Percentiles rank a stretch among this genome's conserved stretches.
Evolutionary conservation across 1,139 yeast genomes (phyloP).

Genomic region (Arxiozyma slooffiae): DNA sequence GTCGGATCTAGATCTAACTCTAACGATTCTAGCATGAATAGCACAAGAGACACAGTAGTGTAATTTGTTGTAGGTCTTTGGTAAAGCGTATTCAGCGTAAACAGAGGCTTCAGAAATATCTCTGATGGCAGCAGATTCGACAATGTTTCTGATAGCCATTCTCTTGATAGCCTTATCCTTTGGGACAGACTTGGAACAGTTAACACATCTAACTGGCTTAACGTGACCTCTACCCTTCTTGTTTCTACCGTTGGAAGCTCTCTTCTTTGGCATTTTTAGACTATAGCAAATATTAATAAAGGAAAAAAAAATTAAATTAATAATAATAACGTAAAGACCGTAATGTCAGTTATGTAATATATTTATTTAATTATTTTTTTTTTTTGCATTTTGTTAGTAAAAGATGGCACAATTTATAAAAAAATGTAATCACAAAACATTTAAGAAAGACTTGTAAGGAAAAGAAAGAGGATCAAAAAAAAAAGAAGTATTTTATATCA

Average conservation of each 20-base stretch:
- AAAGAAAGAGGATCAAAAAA: too few relatives aligned
- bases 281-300: not conserved
- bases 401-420: not conserved
- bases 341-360: not conserved
- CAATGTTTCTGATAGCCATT: slow-evolving; percentile 99
- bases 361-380: too few relatives aligned
- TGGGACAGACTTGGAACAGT: slow-evolving; percentile 99
- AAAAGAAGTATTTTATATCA: not conserved
- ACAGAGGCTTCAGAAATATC: slow-evolving; percentile 99
- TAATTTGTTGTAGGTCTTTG: slow-evolving; percentile 98
- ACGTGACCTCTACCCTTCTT: slow-evolving; percentile 99
- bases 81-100: slow-evolving; percentile 97
- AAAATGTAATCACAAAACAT: not conserved
- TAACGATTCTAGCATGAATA: slow-evolving; percentile 98
- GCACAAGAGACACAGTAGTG: slow-evolving; percentile 99
- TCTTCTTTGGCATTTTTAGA: slow-evolving; percentile 94
- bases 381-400: not conserved
- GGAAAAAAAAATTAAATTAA: not conserved
- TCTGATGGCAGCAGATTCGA: slow-evolving; percentile 99
- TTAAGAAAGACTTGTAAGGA: not conserved
- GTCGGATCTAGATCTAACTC: slow-evolving; percentile 98
- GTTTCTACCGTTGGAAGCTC: slow-evolving; percentile 99
- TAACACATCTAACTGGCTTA: slow-evolving; percentile 98
- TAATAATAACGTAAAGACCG: not conserved
- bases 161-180: slow-evolving; percentile 99